These are phyloP conservation scores for Amesomyces nigricolor DNA, from an alignment of 2,329 filamentous ascomycete species.

Conservation along the genomic window DNA sequence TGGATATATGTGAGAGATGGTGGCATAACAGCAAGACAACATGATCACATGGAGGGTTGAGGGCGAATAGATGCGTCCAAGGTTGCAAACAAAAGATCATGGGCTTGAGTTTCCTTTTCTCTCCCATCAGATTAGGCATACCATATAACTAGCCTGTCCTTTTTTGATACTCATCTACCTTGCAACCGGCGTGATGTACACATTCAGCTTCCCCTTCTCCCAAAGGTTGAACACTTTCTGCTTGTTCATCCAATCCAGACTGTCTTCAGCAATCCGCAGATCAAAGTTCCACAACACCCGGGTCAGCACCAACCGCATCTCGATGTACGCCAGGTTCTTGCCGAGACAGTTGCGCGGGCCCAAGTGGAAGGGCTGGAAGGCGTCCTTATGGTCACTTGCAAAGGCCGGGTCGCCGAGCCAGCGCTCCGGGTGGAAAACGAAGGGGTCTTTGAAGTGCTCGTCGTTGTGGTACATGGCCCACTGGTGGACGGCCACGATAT, in stretches of 20 bases:
- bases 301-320: conserved; percentile 46
- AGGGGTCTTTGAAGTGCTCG: conserved; percentile 40
- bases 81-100: no score
- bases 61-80: no score
- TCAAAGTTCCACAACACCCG: conserved; percentile 47
- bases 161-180: conserved; percentile 2
- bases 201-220: conserved; percentile 36
- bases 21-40: no score
- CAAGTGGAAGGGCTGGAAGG: conserved; percentile 43
- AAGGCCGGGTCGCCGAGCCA: conserved; percentile 39
- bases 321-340: conserved; percentile 44
- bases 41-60: no score
- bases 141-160: no score
- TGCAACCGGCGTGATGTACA: conserved; percentile 32
- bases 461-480: conserved; percentile 41
- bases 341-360: conserved; percentile 48
- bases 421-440: conserved; percentile 43
- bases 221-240: conserved; percentile 39
- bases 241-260: conserved; percentile 34
- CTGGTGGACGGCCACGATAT: conserved; percentile 39
- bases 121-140: no score
- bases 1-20: no score
- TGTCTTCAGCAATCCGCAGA: conserved; percentile 35
- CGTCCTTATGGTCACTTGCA: conserved; percentile 37
- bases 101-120: no score